Conservation (phyloP, 73 alveolate genomes). For the Paramecium bursaria region DNA sequence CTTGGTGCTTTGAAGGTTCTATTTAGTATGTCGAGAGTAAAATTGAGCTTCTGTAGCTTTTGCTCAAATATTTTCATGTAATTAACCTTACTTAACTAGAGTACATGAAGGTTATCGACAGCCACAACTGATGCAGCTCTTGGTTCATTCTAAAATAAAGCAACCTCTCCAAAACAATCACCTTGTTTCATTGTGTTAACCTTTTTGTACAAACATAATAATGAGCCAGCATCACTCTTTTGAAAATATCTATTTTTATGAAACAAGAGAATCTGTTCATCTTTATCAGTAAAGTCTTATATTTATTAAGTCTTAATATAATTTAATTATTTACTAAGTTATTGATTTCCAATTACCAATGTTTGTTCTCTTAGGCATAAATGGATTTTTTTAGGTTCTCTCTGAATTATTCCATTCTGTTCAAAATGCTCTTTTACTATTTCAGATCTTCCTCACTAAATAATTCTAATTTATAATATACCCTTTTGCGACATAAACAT, state of each 20-base stretch:
- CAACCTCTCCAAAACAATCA: conserved; percentile 85
- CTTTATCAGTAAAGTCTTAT: neutral
- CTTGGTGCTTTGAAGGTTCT: neutral
- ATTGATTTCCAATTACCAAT: neutral
- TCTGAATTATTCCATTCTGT: neutral
- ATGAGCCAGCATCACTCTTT: neutral
- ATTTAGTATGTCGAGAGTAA: conserved; percentile 21
- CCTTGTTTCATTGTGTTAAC: conserved; percentile 66
- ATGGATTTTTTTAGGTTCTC: neutral
- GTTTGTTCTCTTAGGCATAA: neutral
- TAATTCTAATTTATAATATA: neutral
- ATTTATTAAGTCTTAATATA: neutral
- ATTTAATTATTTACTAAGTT: too few relatives aligned
- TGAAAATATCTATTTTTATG: conserved; percentile 31
- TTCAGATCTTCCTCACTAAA: conserved; percentile 20
- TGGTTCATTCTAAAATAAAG: conserved; percentile 74
- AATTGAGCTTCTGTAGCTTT: conserved; percentile 32
- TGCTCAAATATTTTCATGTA: conserved; percentile 22
- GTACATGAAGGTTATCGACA: conserved; percentile 17
- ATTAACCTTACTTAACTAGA: conserved; percentile 15
- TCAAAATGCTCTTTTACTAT: neutral
- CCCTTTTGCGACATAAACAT: conserved; percentile 23
- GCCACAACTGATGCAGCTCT: conserved; percentile 84
- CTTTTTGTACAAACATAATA: conserved; percentile 22
- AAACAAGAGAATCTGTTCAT: neutral